Conservation (phyloP, 805 yeast species). For the Monosporozyma solicola region DNA sequence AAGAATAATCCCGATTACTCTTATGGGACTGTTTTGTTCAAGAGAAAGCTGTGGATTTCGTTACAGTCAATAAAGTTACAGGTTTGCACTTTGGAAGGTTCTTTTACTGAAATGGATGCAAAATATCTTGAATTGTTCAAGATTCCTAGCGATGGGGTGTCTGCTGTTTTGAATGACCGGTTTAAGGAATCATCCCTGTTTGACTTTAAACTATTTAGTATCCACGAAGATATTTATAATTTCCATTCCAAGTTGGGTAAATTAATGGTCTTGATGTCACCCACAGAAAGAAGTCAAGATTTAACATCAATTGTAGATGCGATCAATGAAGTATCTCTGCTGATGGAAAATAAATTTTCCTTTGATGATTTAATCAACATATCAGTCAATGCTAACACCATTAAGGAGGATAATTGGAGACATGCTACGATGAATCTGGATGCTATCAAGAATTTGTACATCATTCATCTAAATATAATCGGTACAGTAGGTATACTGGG, state of each 20-base stretch:
- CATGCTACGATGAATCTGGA: conserved; percentile 5
- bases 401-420: conserved; percentile 7
- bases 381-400: neutral
- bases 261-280: conserved; percentile 4
- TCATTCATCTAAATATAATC: conserved; percentile 9
- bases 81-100: conserved; percentile 8
- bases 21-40: conserved; percentile 1
- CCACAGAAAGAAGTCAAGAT: neutral
- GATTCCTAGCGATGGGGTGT: neutral
- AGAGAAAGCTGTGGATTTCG: conserved; percentile 15
- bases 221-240: conserved; percentile 11
- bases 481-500: conserved; percentile 9
- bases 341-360: conserved; percentile 11
- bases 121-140: conserved; percentile 7
- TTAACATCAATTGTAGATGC: conserved; percentile 8
- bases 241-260: conserved; percentile 9
- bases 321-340: conserved; percentile 3
- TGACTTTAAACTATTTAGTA: conserved; percentile 6
- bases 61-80: conserved; percentile 11
- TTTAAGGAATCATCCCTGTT: neutral
- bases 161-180: neutral
- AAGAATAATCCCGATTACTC: neutral
- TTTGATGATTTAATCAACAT: neutral
- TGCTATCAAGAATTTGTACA: conserved; percentile 6
- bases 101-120: neutral